phyloP scores from a whole-genome alignment of 768 basidiomycete species.

The Xanthoconium stramineum region DNA sequence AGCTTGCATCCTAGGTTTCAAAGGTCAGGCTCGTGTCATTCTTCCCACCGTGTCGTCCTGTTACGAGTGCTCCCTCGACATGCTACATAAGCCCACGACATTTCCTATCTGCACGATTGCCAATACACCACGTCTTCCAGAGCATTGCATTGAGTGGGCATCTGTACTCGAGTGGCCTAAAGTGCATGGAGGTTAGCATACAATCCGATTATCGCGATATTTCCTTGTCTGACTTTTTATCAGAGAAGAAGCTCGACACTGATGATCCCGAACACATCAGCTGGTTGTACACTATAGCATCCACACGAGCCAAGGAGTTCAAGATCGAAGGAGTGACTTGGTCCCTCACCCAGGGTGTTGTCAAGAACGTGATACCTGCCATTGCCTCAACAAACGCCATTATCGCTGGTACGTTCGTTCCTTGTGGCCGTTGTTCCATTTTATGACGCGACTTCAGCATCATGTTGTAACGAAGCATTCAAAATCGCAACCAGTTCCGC shows the following conservation, averaged over 20 bases:
- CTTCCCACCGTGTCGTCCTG: slow-evolving; percentile 93
- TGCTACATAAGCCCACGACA: slow-evolving; percentile 95
- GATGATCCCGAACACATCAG: slow-evolving; percentile 96
- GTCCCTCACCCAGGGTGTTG: slow-evolving; percentile 96
- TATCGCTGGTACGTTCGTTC: slow-evolving; percentile 68
- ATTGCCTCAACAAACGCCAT: slow-evolving; percentile 99
- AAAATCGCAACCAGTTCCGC: slow-evolving; percentile 97
- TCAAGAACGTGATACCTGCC: slow-evolving; percentile 99
- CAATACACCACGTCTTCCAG: slow-evolving; percentile 95
- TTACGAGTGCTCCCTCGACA: slow-evolving; percentile 97
- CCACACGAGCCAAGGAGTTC: slow-evolving; percentile 84
- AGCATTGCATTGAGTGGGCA: slow-evolving; percentile 99
- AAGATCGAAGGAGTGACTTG: slow-evolving; percentile 99
- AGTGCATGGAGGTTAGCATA: slow-evolving; percentile 70
- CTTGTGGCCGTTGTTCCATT: not conserved
- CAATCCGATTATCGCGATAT: not conserved
- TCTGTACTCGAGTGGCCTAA: slow-evolving; percentile 99
- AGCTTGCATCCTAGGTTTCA: slow-evolving; percentile 68
- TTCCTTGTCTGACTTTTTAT: slow-evolving; percentile 2
- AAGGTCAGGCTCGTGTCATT: slow-evolving; percentile 96
- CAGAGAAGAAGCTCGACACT: slow-evolving; percentile 92
- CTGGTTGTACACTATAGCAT: slow-evolving; percentile 85
- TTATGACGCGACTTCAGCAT: slow-evolving; percentile 48
- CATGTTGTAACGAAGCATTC: slow-evolving; percentile 99
- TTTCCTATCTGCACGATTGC: slow-evolving; percentile 99